phyloP scores from a whole-genome alignment of 345 rosid species.

The Aethionema arabicum region DNA sequence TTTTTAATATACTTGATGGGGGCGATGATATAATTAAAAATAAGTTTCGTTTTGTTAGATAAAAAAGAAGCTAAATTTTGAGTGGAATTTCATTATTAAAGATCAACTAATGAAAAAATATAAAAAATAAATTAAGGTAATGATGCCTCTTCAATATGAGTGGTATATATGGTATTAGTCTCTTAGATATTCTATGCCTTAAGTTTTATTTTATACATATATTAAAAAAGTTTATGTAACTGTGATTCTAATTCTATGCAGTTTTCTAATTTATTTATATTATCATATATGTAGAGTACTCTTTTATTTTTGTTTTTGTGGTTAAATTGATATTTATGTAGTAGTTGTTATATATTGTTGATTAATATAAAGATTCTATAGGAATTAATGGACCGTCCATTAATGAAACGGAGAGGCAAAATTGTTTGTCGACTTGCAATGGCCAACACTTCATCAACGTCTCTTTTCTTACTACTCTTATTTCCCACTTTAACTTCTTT shows the following conservation, averaged over 20 bases:
- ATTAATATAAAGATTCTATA: slow-evolving; percentile 26
- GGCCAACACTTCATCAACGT: slow-evolving; percentile 29
- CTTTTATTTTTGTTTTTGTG: no score
- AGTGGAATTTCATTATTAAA: not conserved
- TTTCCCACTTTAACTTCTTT: slow-evolving; percentile 18
- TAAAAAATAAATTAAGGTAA: not conserved
- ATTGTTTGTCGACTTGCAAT: slow-evolving; percentile 38
- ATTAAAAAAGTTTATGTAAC: slow-evolving; percentile 13
- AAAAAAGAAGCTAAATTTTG: not conserved
- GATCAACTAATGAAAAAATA: not conserved
- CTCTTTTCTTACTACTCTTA: slow-evolving; percentile 29
- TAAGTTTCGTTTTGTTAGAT: no score
- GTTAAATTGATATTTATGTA: not conserved
- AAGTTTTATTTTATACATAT: not conserved
- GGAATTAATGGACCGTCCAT: slow-evolving; percentile 31
- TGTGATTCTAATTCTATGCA: slow-evolving; percentile 25
- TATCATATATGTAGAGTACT: not conserved
- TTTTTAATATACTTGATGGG: no score
- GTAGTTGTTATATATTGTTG: not conserved
- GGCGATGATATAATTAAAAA: no score
- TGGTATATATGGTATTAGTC: slow-evolving; percentile 7
- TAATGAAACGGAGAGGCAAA: slow-evolving; percentile 40
- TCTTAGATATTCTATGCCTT: slow-evolving; percentile 21
- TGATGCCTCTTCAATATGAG: slow-evolving; percentile 22
- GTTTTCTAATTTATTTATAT: slow-evolving; percentile 22